Evolutionary conservation across 495 filamentous ascomycete species (phyloP).

Genomic region (Daldinia childiae): DNA sequence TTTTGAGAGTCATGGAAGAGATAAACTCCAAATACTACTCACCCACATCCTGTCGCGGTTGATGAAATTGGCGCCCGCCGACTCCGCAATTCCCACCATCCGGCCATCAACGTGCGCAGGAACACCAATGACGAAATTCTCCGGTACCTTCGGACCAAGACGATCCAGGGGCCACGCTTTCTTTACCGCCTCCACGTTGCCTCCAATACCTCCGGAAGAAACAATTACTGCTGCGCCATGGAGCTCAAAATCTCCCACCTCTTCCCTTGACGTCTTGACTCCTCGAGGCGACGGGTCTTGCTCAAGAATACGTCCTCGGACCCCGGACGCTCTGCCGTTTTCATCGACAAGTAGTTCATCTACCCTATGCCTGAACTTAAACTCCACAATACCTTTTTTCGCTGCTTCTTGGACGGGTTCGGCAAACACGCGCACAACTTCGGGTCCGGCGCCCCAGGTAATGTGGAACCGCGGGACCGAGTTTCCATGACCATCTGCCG

Average conservation of each 20-base stretch:
- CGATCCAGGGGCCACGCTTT: constrained; percentile 58
- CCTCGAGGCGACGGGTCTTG: constrained; percentile 53
- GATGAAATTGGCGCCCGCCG: constrained; percentile 56
- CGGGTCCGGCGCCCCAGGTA: constrained; percentile 63
- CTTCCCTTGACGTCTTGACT: constrained; percentile 53
- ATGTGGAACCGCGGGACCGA: constrained; percentile 62
- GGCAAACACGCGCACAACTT: constrained; percentile 59
- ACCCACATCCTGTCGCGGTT: constrained; percentile 62
- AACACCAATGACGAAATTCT: constrained; percentile 61
- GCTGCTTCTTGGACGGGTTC: constrained; percentile 58
- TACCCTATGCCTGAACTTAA: constrained; percentile 59
- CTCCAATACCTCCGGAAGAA: constrained; percentile 60
- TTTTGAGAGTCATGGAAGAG: too few species aligned
- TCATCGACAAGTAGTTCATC: constrained; percentile 60
- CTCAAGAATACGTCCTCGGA: constrained; percentile 58
- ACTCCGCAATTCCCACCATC: constrained; percentile 60
- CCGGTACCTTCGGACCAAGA: constrained; percentile 56
- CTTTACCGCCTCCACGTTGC: constrained; percentile 61
- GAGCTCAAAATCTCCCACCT: constrained; percentile 56
- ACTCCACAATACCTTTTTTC: constrained; percentile 58
- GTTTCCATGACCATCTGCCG: constrained; percentile 62
- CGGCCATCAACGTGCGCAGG: constrained; percentile 63
- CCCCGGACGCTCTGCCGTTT: constrained; percentile 57
- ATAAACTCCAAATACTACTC: not conserved
- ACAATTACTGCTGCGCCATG: constrained; percentile 56